These are phyloP conservation scores for Penicillium coffeae DNA, from an alignment of 495 filamentous ascomycete species.

Conservation along the genomic window DNA sequence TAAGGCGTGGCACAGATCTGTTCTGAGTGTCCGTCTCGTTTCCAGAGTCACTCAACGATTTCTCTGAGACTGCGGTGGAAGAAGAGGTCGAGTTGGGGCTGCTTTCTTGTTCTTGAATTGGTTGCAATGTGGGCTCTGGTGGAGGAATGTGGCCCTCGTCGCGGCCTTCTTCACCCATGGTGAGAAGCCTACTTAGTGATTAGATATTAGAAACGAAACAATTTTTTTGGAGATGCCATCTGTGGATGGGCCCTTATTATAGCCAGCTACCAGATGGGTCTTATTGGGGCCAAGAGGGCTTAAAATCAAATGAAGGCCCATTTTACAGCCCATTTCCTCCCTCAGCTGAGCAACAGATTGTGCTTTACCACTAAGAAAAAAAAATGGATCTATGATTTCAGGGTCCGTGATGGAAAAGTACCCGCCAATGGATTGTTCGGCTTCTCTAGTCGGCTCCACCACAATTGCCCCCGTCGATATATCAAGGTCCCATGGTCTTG, in stretches of 20 bases:
- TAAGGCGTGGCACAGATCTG: background rate
- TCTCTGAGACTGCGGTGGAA: background rate
- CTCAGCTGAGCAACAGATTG: too few species aligned
- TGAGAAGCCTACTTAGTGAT: background rate
- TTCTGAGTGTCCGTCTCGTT: too few species aligned
- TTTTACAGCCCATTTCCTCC: too few species aligned
- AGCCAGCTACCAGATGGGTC: background rate
- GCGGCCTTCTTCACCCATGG: background rate
- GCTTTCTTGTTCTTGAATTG: slow-evolving; percentile 3
- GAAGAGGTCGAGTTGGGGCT: background rate
- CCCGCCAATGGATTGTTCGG: background rate
- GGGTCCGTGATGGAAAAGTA: background rate
- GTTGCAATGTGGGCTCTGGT: background rate
- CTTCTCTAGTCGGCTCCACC: background rate
- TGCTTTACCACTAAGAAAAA: too few species aligned
- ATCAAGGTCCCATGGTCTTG: background rate
- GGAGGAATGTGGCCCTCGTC: background rate
- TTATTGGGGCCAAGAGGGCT: too few species aligned
- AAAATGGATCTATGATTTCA: background rate
- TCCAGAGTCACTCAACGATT: too few species aligned
- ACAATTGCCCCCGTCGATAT: background rate
- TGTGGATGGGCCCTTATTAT: background rate
- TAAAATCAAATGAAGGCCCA: too few species aligned
- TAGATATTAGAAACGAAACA: too few species aligned
- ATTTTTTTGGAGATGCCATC: too few species aligned